These are phyloP conservation scores for Dioszegia crocea DNA, from an alignment of 768 basidiomycete species.

Conservation along the genomic window DNA sequence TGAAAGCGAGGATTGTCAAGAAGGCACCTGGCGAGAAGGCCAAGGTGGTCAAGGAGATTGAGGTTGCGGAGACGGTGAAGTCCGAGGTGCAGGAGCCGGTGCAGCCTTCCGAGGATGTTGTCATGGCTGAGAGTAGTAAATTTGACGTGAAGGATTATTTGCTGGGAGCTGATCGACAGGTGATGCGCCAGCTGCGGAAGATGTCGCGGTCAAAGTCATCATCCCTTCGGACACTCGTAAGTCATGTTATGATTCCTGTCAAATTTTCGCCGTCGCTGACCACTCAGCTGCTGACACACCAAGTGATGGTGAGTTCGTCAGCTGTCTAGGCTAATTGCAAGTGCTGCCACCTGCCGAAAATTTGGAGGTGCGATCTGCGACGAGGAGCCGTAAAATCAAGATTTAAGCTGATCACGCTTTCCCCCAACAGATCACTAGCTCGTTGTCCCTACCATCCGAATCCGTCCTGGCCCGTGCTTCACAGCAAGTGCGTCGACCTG, in stretches of 20 bases:
- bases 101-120: not conserved
- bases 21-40: not conserved
- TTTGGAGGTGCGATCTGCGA: constrained; percentile 1
- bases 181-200: not conserved
- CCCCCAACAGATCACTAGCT: not conserved
- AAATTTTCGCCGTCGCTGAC: not conserved
- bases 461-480: not conserved
- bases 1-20: constrained; percentile 16
- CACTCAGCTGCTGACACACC: not conserved
- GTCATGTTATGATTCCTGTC: not conserved
- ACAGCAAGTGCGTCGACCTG: constrained; percentile 2
- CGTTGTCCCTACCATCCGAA: not conserved
- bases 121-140: constrained; percentile 2
- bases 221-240: not conserved
- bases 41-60: not conserved
- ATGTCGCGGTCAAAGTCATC: not conserved
- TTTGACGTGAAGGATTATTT: not conserved
- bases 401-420: not conserved
- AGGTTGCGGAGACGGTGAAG: not conserved
- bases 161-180: not conserved
- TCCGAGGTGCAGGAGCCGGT: not conserved
- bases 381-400: not conserved
- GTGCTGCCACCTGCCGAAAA: not conserved
- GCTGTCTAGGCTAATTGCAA: not conserved
- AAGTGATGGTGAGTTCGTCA: not conserved